phyloP scores from a whole-genome alignment of 176 grass and related monocot genomes.

The Oryza glaberrima region DNA sequence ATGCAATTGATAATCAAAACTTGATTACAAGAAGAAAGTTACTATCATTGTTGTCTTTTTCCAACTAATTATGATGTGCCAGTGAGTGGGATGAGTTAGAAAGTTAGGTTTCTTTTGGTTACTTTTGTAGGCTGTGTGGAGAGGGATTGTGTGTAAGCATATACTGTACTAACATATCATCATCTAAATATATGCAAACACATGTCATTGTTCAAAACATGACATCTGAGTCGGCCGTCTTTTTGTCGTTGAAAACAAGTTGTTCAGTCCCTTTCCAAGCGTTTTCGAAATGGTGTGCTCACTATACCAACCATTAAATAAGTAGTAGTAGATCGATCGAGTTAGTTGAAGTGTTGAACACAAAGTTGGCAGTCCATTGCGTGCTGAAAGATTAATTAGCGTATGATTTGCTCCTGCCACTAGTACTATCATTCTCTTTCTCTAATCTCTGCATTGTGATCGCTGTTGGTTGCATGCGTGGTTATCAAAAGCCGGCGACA shows the following conservation, averaged over 20 bases:
- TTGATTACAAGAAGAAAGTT: slow-evolving; percentile 47
- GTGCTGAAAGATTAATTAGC: slow-evolving; percentile 23
- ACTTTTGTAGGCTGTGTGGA: slow-evolving; percentile 14
- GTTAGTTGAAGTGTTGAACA: slow-evolving; percentile 20
- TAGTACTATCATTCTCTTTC: slow-evolving; percentile 35
- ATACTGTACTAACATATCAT: neutral
- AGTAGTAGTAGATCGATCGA: neutral
- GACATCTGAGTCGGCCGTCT: slow-evolving; percentile 43
- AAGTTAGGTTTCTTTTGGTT: slow-evolving; percentile 42
- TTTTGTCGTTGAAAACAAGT: neutral
- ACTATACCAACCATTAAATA: slow-evolving; percentile 26
- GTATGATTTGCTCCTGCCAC: slow-evolving; percentile 31
- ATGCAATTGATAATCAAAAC: neutral
- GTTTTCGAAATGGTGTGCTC: slow-evolving; percentile 43
- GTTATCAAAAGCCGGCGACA: slow-evolving; percentile 21
- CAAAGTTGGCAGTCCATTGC: slow-evolving; percentile 2
- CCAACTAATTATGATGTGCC: slow-evolving; percentile 38
- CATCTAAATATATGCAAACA: slow-evolving; percentile 15
- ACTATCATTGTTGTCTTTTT: slow-evolving; percentile 45
- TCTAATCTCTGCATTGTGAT: neutral
- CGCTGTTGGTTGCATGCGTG: slow-evolving; percentile 22
- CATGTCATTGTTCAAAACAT: slow-evolving; percentile 37
- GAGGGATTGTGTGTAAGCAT: neutral
- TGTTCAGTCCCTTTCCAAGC: slow-evolving; percentile 17
- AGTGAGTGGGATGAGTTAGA: slow-evolving; percentile 58